Evolutionary conservation across 495 filamentous ascomycete genomes (phyloP).

Genomic region (Beverwykella pulmonaria): DNA sequence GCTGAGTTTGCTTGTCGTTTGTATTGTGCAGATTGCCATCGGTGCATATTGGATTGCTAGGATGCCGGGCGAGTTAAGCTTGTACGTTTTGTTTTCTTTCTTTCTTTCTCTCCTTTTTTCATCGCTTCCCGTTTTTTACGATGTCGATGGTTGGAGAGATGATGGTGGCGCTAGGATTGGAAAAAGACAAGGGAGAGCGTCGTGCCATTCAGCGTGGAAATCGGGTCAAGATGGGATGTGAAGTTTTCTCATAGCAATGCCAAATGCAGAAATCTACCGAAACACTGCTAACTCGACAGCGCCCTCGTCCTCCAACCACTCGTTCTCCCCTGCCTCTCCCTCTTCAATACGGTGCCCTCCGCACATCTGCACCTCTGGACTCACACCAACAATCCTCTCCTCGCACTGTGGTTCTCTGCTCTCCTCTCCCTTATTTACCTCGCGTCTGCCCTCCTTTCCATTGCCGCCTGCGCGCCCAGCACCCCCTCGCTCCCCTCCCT

Average conservation of each 20-base stretch:
- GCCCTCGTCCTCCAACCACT: conserved; percentile 23
- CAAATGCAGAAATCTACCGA: no score
- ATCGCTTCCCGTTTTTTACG: no score
- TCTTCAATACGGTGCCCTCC: conserved; percentile 26
- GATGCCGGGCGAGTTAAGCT: conserved; percentile 1
- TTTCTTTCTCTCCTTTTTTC: not conserved
- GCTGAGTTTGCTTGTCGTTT: conserved; percentile 1
- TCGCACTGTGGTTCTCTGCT: conserved; percentile 3
- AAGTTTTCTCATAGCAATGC: no score
- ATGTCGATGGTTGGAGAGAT: no score
- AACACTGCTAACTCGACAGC: not conserved
- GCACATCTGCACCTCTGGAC: conserved; percentile 20
- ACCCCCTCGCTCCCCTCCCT: no score
- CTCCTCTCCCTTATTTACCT: conserved; percentile 15
- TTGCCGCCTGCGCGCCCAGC: conserved; percentile 17
- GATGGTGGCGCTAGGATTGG: no score
- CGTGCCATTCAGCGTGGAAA: no score
- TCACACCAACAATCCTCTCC: conserved; percentile 18
- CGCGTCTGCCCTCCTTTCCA: not conserved
- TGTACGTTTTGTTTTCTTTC: conserved; percentile 7
- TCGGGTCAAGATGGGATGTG: no score
- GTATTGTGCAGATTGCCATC: conserved; percentile 14
- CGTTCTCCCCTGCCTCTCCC: conserved; percentile 22
- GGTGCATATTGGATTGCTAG: conserved; percentile 18
- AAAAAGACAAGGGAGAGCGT: no score